Percentiles rank a stretch among this genome's conserved stretches.
Evolutionary conservation across 305 asterid genomes (phyloP).

Genomic region (Solanum hybrid): DNA sequence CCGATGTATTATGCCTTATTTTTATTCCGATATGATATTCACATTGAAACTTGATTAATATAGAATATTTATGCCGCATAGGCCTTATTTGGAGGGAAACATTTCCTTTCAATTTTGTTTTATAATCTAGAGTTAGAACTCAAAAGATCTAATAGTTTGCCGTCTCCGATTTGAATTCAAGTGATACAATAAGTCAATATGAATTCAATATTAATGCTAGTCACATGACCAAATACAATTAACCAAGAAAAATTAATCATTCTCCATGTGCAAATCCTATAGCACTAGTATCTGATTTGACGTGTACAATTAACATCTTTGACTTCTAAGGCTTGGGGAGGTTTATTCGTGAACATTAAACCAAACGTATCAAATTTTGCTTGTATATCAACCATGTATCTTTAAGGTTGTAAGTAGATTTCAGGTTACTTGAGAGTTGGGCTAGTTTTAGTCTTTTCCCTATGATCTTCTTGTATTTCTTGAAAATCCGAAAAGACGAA

Average conservation of each 20-base stretch:
- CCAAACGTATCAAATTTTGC: background rate
- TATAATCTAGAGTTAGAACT: background rate
- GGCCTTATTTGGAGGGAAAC: background rate
- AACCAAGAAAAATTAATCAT: background rate
- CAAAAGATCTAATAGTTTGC: background rate
- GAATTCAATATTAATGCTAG: background rate
- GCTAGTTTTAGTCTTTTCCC: background rate
- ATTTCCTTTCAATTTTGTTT: background rate
- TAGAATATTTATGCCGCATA: background rate
- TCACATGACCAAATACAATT: background rate
- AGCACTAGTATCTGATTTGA: background rate
- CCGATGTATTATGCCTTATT: too few relatives aligned
- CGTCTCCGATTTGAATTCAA: background rate
- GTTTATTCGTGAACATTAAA: background rate
- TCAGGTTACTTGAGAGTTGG: background rate
- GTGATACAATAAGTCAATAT: background rate
- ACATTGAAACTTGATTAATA: background rate
- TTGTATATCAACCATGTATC: background rate
- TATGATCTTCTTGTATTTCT: background rate
- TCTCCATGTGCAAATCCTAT: background rate
- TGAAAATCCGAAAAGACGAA: background rate
- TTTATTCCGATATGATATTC: background rate
- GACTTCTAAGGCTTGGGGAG: background rate
- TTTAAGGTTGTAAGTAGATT: background rate
- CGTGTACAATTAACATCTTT: background rate